Percentiles rank a stretch among this genome's conserved stretches.
Conservation (phyloP, 2,329 filamentous ascomycete genomes). For the Chlorencoelia australis region DNA sequence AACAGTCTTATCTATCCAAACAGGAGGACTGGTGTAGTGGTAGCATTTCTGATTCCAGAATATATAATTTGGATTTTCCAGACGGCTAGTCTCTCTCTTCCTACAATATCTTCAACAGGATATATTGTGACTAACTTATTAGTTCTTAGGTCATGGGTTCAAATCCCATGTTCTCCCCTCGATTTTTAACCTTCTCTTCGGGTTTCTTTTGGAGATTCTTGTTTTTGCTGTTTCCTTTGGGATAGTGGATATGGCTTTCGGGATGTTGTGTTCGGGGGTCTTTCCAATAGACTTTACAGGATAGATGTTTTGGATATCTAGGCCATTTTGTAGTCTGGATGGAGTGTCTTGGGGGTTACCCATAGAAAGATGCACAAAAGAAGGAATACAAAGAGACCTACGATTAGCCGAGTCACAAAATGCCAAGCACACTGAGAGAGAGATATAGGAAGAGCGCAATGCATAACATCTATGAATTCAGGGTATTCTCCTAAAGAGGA, state of each 20-base stretch:
- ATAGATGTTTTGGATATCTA: no score
- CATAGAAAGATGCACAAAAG: no score
- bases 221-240: neutral
- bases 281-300: no score
- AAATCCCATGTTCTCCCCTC: neutral
- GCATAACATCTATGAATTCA: neutral
- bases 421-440: neutral
- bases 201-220: neutral
- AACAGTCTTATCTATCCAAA: neutral
- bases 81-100: neutral
- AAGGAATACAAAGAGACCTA: no score
- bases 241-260: neutral
- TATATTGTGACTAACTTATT: neutral
- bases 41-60: constrained; percentile 16
- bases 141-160: no score
- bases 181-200: neutral
- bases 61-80: neutral
- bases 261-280: no score
- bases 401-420: no score
- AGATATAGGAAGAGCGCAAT: neutral
- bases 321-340: no score
- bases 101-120: neutral
- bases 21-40: constrained; percentile 13
- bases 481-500: neutral
- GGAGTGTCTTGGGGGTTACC: no score